A percentile compares a stretch with the other conserved stretches of the same genome.
phyloP scores from a whole-genome alignment of 2,329 filamentous ascomycete species.

The Xylariaceae sp. region DNA sequence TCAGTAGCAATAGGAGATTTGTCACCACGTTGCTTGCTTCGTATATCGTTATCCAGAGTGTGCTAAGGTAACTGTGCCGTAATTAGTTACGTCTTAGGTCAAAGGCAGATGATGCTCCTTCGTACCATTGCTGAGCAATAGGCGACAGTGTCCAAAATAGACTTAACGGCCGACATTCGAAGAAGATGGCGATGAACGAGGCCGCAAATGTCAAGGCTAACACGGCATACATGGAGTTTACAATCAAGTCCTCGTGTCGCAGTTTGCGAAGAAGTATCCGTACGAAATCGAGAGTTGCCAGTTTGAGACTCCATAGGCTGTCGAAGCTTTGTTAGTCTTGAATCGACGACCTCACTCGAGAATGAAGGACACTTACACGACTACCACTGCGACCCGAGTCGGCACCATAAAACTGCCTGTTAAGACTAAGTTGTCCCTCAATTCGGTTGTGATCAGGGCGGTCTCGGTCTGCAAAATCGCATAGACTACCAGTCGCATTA shows the following conservation, averaged over 20 bases:
- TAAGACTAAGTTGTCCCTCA: slow-evolving; percentile 1
- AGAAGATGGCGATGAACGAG: slow-evolving; percentile 12
- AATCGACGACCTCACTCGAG: background rate
- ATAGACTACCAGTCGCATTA: no score
- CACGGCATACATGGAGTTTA: slow-evolving; percentile 4
- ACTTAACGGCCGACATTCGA: slow-evolving; percentile 13
- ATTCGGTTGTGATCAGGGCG: background rate
- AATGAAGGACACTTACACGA: slow-evolving; percentile 9
- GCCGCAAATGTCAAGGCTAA: slow-evolving; percentile 11
- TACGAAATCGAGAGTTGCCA: slow-evolving; percentile 13
- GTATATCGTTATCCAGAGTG: slow-evolving; percentile 16
- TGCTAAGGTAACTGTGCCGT: slow-evolving; percentile 2
- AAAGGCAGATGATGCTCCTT: background rate
- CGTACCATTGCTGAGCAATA: slow-evolving; percentile 1
- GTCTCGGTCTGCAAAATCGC: no score
- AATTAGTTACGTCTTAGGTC: background rate
- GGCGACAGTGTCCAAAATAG: slow-evolving; percentile 12
- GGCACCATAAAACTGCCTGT: slow-evolving; percentile 9
- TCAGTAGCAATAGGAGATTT: slow-evolving; percentile 8
- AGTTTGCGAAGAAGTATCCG: background rate
- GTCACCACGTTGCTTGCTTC: slow-evolving; percentile 16
- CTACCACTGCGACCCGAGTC: slow-evolving; percentile 5
- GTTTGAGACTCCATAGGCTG: slow-evolving; percentile 19
- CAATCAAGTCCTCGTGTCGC: background rate
- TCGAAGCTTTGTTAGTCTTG: background rate